phyloP scores from a whole-genome alignment of 129 eudicot genomes.

The Centrapalus pauciflorus region DNA sequence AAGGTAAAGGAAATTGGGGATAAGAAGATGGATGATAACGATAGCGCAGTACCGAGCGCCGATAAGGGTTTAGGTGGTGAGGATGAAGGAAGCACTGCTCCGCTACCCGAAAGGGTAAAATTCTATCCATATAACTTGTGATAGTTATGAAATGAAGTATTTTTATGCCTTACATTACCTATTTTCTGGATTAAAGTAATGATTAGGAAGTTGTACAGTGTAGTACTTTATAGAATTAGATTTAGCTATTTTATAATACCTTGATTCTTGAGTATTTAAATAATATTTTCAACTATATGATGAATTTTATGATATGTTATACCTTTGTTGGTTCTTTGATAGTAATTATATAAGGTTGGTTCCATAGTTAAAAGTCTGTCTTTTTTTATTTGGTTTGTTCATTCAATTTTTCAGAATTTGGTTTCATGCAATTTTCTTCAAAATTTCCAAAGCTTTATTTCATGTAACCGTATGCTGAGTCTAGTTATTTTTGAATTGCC shows the following conservation, averaged over 20 bases:
- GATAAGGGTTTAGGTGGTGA: constrained; percentile 45
- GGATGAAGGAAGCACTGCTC: constrained; percentile 62
- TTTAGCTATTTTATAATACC: neutral
- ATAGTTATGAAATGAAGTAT: neutral
- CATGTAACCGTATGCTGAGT: neutral
- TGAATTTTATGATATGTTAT: neutral
- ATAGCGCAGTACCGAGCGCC: constrained; percentile 48
- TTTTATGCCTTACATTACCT: neutral
- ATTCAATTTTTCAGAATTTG: neutral
- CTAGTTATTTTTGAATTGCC: neutral
- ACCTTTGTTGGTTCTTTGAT: neutral
- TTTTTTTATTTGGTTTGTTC: neutral
- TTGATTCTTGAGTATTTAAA: neutral
- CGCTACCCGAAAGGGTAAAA: constrained; percentile 73
- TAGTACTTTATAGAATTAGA: neutral
- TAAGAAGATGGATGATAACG: constrained; percentile 57
- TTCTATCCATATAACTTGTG: neutral
- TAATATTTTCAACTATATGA: neutral
- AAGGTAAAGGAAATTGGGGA: constrained; percentile 21
- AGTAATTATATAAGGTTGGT: neutral
- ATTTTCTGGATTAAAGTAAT: neutral
- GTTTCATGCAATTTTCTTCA: neutral
- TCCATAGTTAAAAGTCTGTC: neutral
- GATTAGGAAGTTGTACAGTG: neutral
- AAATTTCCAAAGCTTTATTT: neutral